Base-by-base conservation (phyloP, 371 early-diverging fungal genomes). In the Phascolomyces articulosus region DNA sequence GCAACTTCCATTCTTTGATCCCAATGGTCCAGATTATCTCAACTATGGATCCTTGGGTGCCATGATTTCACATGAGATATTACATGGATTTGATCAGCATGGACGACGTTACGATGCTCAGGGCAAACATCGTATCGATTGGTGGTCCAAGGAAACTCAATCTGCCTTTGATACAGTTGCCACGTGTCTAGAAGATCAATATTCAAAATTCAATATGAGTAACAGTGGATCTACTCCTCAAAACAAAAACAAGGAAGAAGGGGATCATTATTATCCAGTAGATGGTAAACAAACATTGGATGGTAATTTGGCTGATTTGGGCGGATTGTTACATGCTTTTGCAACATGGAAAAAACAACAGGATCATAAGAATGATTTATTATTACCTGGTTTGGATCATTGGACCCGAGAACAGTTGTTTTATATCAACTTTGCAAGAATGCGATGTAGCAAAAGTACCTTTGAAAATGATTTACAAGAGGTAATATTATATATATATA, bases 271-370 rank as follows among this genome's bases (percentile, higher is more conserved):
- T 20, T 75, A 72, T 38, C 73, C 80, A 41, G 70, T 90, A 28
- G 81, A 89, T 62, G 88, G 90, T 8, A 71, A 80, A 40, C 67
- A 82, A 23, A 93, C 91, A 2, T 68, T 93, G 7, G 83, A 86
- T 18, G 87, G 88, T 64, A 93, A 93, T 62, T 55, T 92, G 26
- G 92, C 93, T 0, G 93, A 92, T 63, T 81, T 84, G 41, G 90
- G 88, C 15, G 93, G 86, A 4, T 54, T 83, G 27, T 72, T 64
- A 27, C 69, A 62, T 31, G 64, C 85, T 0, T 83, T 69, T 58
- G 58, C 72, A 16, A 77, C 83, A 40, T 85, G 85, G 85, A 58
- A 71, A 56, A 29, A 20, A 7, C 28, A 40, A 54, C 10, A 7
- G 4, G 13, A n/a, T 4, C 16, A 28, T 23, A 38, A 29, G 10